phyloP scores from a whole-genome alignment of 768 basidiomycete genomes.

The Mycena latifolia region DNA sequence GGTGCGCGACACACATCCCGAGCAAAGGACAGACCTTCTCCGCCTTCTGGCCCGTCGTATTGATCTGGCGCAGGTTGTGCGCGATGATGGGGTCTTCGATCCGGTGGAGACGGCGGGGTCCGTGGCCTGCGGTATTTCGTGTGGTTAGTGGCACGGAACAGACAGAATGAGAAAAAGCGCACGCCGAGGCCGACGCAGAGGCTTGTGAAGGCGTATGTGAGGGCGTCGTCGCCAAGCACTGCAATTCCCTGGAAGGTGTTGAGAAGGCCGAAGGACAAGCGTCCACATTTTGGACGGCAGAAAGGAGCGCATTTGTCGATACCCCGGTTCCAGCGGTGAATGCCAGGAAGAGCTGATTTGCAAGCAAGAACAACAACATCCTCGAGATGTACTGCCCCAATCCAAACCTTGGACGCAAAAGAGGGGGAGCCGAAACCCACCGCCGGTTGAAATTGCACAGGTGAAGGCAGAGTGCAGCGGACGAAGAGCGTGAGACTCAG shows the following conservation, averaged over 20 bases:
- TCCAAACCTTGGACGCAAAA: no score
- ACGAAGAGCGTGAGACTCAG: no score
- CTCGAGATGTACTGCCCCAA: no score
- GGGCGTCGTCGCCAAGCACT: slow-evolving; percentile 12
- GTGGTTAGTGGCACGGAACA: no score
- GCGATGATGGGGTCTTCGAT: slow-evolving; percentile 54
- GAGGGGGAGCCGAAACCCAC: no score
- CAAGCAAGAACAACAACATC: slow-evolving; percentile 17
- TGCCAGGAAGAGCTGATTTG: neutral
- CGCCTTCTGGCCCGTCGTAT: slow-evolving; percentile 46
- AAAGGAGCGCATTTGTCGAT: slow-evolving; percentile 7
- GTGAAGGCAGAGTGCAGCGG: no score
- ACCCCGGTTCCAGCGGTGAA: neutral
- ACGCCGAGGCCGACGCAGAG: slow-evolving; percentile 29
- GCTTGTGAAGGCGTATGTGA: slow-evolving; percentile 17
- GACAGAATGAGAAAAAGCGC: neutral
- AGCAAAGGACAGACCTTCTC: slow-evolving; percentile 52
- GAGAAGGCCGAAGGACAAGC: slow-evolving; percentile 27
- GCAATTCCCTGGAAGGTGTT: slow-evolving; percentile 23
- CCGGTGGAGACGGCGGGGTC: slow-evolving; percentile 52
- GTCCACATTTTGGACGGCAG: slow-evolving; percentile 17
- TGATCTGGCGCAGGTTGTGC: slow-evolving; percentile 51
- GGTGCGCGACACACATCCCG: slow-evolving; percentile 47
- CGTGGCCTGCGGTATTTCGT: no score
- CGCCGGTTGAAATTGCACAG: no score